Base-by-base conservation (phyloP, 371 early-diverging fungal genomes). In the Apophysomyces elegans region DNA sequence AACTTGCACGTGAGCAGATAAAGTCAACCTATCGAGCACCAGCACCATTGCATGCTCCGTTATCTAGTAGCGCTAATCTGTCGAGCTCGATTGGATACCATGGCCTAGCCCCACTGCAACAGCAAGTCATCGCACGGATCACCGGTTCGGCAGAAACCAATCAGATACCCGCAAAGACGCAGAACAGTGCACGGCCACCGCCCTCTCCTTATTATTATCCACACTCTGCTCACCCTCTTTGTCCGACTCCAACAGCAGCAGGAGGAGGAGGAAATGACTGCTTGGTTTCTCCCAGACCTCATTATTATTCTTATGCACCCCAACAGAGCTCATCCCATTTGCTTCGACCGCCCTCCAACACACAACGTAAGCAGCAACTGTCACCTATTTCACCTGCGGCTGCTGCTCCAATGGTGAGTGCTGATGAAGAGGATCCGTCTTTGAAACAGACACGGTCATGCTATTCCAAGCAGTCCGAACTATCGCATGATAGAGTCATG, bases 201-300 rank as follows among this genome's bases (percentile, higher is more conserved):
- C 57, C 67, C 72, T 43, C n/a, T 61, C 47, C 47, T 14, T 47
- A 18, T n/a, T 16, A 62, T 14, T 76, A 76, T 66, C 79, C 79
- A 12, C 79, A 79, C 57, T 74, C 79, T 35, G 76, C 79, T 6
- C 76, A 79, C 56, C 80, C 80, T 7, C 71, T 79, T 2, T 76
- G 77, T 62, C 67, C 70, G 35, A 72, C 77, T 18, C 3, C 47
- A 13, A 47, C 44, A 58, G 59, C 41, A 35, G 56, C 44, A 44
- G 36, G 39, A 58, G 14, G 56, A 63, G 56, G 58, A 13, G 41
- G 41, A 11, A 41, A 13, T n/a, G 47, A 47, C n/a, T 47, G 16
- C n/a, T 1, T 18, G n/a, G 47, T 18, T 3, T 47, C 47, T 14
- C 47, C 47, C 13, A 47, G 47, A 47, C 47, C 47, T 7, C 16